Base-by-base conservation (phyloP, 176 grass and related monocot species). In the barley (Hordeum vulgare) region DNA sequence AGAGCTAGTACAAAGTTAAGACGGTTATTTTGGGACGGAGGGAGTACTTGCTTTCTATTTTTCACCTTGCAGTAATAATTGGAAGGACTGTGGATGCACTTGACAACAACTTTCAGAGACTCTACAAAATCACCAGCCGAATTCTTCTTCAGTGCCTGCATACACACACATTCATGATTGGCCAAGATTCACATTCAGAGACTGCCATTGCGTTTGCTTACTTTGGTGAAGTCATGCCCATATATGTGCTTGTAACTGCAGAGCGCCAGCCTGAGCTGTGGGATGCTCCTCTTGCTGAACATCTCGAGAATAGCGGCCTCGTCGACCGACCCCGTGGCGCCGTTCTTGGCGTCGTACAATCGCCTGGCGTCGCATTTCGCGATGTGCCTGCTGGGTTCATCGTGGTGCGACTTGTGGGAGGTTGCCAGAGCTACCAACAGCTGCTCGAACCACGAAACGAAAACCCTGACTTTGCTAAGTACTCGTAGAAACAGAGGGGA, bases 221-320 rank as follows among this genome's bases (percentile, higher is more conserved):
- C 96, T 80, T 98, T 95, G 81, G 76, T 92, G 36, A 93, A 98
- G 28, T 98, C 96, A 87, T 84, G 79, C 23, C 96, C 96, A 26
- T 95, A 98, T 54, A 98, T 98, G 57, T 90, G 96, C 70, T 95
- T 98, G 80, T 98, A 98, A 76, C 91, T 94, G 77, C 68, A 88
- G 77, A 98, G 85, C 39, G 96, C 91, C 71, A 98, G 69, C 63
- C 89, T 98, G 40, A 98, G 86, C 84, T 98, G 93, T 18, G 91
- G 96, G 70, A 94, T 94, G 85, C 96, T 98, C 84, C 96, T 95
- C 89, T 95, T 98, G 83, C 96, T 98, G 83, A 98, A 82, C 71
- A 95, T 92, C 87, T 95, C 96, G 10, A 98, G 91, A 65, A 98
- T 85, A 3, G 82, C 75, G 7, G 93, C 90, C 69, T 98, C 91